These are phyloP conservation scores for Rachicladosporium sp. DNA, from an alignment of 2,329 filamentous ascomycete species.

Conservation along the genomic window DNA sequence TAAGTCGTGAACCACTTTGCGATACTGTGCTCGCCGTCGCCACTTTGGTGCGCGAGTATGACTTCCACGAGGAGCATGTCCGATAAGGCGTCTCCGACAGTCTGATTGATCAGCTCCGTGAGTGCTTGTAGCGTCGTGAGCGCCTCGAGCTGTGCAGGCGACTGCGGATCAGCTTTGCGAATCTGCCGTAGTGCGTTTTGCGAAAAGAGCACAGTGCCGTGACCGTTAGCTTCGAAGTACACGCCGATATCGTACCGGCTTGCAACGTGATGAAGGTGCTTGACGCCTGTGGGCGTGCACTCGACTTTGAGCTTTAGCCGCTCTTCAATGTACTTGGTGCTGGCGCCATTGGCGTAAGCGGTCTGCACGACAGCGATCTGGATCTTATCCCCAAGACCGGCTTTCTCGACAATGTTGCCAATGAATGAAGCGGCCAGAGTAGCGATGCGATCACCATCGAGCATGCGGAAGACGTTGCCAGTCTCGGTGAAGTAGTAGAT, in stretches of 20 bases:
- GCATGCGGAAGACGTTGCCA: constrained; percentile 73
- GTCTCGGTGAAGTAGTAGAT: constrained; percentile 89
- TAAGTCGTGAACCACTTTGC: constrained; percentile 86
- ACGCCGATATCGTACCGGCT: constrained; percentile 89
- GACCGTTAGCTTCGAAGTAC: constrained; percentile 97
- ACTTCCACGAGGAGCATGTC: constrained; percentile 94
- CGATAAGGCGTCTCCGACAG: constrained; percentile 88
- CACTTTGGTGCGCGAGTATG: constrained; percentile 76
- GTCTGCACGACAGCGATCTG: constrained; percentile 94
- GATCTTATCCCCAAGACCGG: constrained; percentile 65
- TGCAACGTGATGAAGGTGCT: constrained; percentile 95
- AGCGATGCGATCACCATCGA: constrained; percentile 94
- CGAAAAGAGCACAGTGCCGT: constrained; percentile 93
- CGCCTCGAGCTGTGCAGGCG: constrained; percentile 80
- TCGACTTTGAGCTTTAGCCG: constrained; percentile 79
- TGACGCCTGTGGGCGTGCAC: constrained; percentile 90
- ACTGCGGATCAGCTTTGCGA: constrained; percentile 68
- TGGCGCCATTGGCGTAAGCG: constrained; percentile 92
- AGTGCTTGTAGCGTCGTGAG: constrained; percentile 74
- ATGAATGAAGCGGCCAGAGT: constrained; percentile 91
- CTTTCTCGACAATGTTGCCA: constrained; percentile 69
- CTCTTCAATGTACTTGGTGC: constrained; percentile 82
- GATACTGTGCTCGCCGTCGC: constrained; percentile 53
- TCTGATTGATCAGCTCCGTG: constrained; percentile 92
- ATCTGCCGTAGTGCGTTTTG: constrained; percentile 70